Conservation (phyloP, 75 land plant species). For the Azolla pinnata region DNA sequence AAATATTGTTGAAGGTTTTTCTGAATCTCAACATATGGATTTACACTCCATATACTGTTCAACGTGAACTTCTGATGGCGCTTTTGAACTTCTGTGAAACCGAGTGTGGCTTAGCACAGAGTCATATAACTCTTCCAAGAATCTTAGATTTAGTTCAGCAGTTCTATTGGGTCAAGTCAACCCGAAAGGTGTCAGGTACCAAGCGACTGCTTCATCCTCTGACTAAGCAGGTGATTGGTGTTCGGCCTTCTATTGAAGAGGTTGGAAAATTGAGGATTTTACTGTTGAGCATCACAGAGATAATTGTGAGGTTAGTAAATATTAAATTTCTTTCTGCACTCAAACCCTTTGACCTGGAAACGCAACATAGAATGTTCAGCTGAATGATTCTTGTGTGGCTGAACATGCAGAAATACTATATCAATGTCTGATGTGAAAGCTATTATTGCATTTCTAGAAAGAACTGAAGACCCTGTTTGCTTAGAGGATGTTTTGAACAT, state of each 20-base stretch:
- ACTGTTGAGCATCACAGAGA: slow-evolving; percentile 74
- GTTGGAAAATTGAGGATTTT: slow-evolving; percentile 72
- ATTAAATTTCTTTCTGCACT: not conserved
- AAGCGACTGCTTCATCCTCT: slow-evolving; percentile 51
- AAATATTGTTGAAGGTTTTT: slow-evolving; percentile 57
- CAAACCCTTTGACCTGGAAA: not conserved
- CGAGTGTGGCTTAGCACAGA: slow-evolving; percentile 36
- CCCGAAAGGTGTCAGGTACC: slow-evolving; percentile 28
- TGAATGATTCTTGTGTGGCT: not conserved
- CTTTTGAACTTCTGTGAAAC: slow-evolving; percentile 65
- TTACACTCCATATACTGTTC: slow-evolving; percentile 54
- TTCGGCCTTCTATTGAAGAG: slow-evolving; percentile 59
- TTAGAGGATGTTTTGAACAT: slow-evolving; percentile 87
- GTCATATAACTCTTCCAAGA: slow-evolving; percentile 49
- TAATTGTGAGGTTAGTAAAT: slow-evolving; percentile 56
- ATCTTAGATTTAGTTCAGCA: slow-evolving; percentile 71
- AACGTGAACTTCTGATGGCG: slow-evolving; percentile 67
- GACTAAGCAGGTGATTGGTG: slow-evolving; percentile 47
- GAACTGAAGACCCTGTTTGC: slow-evolving; percentile 68
- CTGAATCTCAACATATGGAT: slow-evolving; percentile 79
- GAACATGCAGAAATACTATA: slow-evolving; percentile 49
- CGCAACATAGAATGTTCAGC: not conserved
- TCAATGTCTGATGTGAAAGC: slow-evolving; percentile 54
- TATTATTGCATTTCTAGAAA: slow-evolving; percentile 69
- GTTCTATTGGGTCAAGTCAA: slow-evolving; percentile 72